Evolutionary conservation across 345 rosid species (phyloP).

Genomic region (Gossypium mustelinum): DNA sequence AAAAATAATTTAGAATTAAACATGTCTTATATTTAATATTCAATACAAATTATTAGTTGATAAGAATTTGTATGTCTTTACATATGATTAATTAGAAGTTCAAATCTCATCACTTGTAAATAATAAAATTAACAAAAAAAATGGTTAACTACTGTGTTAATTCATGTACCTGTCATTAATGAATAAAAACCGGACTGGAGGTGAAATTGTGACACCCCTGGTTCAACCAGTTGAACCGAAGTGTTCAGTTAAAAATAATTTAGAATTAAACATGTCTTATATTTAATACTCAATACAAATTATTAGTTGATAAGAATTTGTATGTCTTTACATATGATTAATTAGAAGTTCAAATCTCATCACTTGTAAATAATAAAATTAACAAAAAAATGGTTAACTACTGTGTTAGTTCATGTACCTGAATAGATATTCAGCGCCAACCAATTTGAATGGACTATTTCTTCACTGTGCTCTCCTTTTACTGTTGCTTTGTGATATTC

Average conservation of each 20-base stretch:
- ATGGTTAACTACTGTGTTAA: too few species aligned
- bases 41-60: not conserved
- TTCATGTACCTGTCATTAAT: not conserved
- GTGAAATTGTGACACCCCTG: not conserved
- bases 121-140: too few species aligned
- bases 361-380: not conserved
- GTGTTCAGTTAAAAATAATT: not conserved
- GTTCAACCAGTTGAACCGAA: not conserved
- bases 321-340: not conserved
- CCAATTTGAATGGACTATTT: not conserved
- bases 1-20: not conserved
- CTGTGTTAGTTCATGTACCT: too few species aligned
- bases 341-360: not conserved
- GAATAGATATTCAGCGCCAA: not conserved
- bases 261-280: not conserved
- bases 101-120: not conserved
- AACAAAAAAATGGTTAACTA: too few species aligned
- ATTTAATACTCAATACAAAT: not conserved
- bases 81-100: not conserved
- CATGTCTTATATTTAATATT: not conserved
- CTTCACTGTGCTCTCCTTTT: not conserved
- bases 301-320: not conserved
- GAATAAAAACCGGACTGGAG: not conserved
- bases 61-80: not conserved
- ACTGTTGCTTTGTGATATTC: constrained; percentile 6